Evolutionary conservation across 2,329 filamentous ascomycete genomes (phyloP), one percentile per base, ranked within the genome.

Genomic region (Pseudocercospora eumusae): DNA sequence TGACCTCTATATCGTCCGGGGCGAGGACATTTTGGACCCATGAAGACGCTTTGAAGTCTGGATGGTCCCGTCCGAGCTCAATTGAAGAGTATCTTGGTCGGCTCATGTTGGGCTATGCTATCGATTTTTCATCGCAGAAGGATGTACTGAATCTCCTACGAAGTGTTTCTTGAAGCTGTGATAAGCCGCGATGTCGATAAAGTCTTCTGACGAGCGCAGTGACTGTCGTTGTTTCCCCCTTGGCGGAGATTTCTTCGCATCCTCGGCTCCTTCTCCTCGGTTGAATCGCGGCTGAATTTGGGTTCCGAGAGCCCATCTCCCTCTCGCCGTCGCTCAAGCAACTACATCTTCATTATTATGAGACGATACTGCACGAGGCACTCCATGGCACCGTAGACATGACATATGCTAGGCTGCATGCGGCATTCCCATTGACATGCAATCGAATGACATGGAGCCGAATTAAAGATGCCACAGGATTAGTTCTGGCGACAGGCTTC

Each of bases 21-120:
- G 31, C 18, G 20, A 66, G 54, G 18, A 66, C 20, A 21, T 47
- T 25, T 57, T 62, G 61, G 20, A 62, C 33, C 64, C 64, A 66
- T 15, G 64, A 20, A 25, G 47, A 52, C 23, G 60, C 23, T 27
- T 60, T 36, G 61, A 66, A 62, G 42, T 66, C 64, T 15, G 64
- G 64, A 54, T 66, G 61, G 25, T 56, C 11, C 3, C 47, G 47
- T 13, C 47, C 47, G 3, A 52, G 23, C 11, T 52, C 25, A 27
- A 13, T 52, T 2, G 47, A 52, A 15, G 47, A 52, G 15, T 52
- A 52, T 28, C 23, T 52, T 52, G 21, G 47, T 52, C 25, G 47
- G 47, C 25, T 28, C 47, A 52, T 52, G 11, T 8, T 52, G 10
- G 44, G 18, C 10, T 21, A 25, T 47, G 9, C n/a, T 23, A 23